phyloP scores from a whole-genome alignment of 768 basidiomycete genomes.

The Cyclocybe cylindracea region DNA sequence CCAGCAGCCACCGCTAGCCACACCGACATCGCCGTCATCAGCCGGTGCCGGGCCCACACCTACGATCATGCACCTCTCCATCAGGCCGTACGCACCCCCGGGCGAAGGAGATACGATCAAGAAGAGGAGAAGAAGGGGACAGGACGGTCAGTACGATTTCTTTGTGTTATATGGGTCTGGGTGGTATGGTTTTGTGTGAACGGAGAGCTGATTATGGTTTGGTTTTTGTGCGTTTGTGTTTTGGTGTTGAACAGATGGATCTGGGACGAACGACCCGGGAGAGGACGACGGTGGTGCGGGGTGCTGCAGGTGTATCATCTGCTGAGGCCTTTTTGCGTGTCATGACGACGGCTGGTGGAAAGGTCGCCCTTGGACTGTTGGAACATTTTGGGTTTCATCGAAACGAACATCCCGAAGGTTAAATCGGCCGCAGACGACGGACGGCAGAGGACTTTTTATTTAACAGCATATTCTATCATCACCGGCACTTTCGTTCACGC shows the following conservation, averaged over 20 bases:
- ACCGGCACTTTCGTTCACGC: too few relatives aligned
- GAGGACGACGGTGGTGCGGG: slow-evolving; percentile 13
- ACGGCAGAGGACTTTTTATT: too few relatives aligned
- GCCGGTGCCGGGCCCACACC: slow-evolving; percentile 32
- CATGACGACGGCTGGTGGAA: neutral
- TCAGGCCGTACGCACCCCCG: slow-evolving; percentile 58
- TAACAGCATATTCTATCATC: too few relatives aligned
- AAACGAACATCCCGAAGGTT: too few relatives aligned
- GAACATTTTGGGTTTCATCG: too few relatives aligned
- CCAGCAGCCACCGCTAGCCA: slow-evolving; percentile 22
- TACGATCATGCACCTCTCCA: slow-evolving; percentile 77
- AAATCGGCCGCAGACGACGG: too few relatives aligned
- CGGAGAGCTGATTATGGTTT: neutral
- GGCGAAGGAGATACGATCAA: slow-evolving; percentile 50
- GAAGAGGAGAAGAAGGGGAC: slow-evolving; percentile 50
- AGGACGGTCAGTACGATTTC: slow-evolving; percentile 26
- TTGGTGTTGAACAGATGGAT: slow-evolving; percentile 8
- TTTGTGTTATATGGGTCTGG: neutral
- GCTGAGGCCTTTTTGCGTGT: slow-evolving; percentile 12
- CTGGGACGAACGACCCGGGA: slow-evolving; percentile 9
- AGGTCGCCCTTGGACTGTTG: neutral
- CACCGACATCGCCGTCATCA: slow-evolving; percentile 15
- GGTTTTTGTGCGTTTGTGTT: neutral
- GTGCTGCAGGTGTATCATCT: slow-evolving; percentile 28
- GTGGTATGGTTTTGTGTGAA: too few relatives aligned